Evolutionary conservation across 2,329 filamentous ascomycete species (phyloP).

Genomic region (Trichoderma aggressivum): DNA sequence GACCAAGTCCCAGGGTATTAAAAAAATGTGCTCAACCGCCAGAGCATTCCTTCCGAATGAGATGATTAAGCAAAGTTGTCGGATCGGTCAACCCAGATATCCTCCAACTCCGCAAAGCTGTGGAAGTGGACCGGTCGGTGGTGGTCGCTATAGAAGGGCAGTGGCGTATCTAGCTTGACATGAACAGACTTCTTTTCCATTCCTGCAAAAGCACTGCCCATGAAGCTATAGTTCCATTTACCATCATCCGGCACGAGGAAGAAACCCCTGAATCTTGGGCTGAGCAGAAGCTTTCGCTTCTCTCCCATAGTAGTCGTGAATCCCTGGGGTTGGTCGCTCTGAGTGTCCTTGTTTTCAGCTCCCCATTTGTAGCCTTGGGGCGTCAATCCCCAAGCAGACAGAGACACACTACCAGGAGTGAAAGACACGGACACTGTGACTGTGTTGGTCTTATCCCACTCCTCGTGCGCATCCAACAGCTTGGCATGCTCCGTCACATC

Average conservation of each 20-base stretch:
- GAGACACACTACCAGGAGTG: constrained; percentile 91
- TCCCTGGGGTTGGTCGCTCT: constrained; percentile 89
- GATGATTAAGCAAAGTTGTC: constrained; percentile 83
- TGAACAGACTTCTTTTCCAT: constrained; percentile 89
- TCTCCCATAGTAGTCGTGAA: constrained; percentile 91
- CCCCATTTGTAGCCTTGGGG: constrained; percentile 96
- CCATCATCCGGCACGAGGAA: constrained; percentile 91
- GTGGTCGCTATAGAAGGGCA: constrained; percentile 85
- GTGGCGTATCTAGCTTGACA: constrained; percentile 89
- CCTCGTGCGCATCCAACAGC: constrained; percentile 73
- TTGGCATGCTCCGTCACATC: constrained; percentile 94
- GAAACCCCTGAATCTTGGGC: constrained; percentile 90
- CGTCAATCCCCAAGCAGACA: constrained; percentile 90
- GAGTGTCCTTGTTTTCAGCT: constrained; percentile 87
- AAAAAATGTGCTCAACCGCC: neutral
- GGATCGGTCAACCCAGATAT: constrained; percentile 88
- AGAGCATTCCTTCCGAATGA: neutral
- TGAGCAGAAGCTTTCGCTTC: constrained; percentile 90
- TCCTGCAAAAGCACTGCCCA: constrained; percentile 82
- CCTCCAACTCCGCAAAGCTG: constrained; percentile 95
- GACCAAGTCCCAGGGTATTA: neutral
- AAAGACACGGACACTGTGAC: constrained; percentile 95
- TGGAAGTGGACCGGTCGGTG: constrained; percentile 95
- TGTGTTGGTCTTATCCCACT: constrained; percentile 73
- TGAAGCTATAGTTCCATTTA: constrained; percentile 97